Evolutionary conservation across 1,284 basidiomycete species (phyloP), one percentile per base, ranked within the genome.

Genomic region (Pholiota adiposa): DNA sequence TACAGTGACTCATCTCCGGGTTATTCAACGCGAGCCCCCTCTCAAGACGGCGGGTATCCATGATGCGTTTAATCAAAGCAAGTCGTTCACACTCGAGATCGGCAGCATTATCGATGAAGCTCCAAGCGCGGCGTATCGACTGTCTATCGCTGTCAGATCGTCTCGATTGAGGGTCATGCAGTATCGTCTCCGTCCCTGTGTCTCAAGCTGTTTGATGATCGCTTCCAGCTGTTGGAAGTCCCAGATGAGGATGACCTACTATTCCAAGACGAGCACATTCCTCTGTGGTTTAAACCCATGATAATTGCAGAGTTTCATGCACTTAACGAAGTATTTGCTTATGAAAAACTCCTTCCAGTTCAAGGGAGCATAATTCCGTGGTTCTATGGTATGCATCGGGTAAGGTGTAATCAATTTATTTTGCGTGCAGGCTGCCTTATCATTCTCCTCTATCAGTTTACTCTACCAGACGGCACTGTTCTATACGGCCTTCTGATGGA

Each of bases 341-440:
- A 70, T 51, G 53, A 67, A 21, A 67, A 69, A 62, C 64, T 70
- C 38, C 51, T 16, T 27, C 36, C 64, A 19, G 63, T 56, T 18
- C 69, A 69, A 63, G 69, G 69, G 18, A 53, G 66, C 8, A 18
- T 69, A 4, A 44, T 70, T 61, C 69, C 69, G 48, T 68, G 69
- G 69, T 71, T 64, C 44, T 71, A 70, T 57, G 69, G 69, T 48
- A 50, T 41, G 25, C 67, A 71, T 48, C 56, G 68, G 66, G 69
- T 69, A 5, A 4, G 29, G 29, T n/a, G n/a, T n/a, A n/a, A n/a
- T n/a, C n/a, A n/a, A n/a, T n/a, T n/a, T n/a, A n/a, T n/a, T n/a
- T n/a, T n/a, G n/a, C n/a, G n/a, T n/a, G n/a, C n/a, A n/a, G n/a
- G n/a, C n/a, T n/a, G n/a, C n/a, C n/a, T n/a, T n/a, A n/a, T n/a